These are phyloP conservation scores for Hymenotorrendiella dingleyae DNA, from an alignment of 2,329 filamentous ascomycete genomes.

Conservation along the genomic window DNA sequence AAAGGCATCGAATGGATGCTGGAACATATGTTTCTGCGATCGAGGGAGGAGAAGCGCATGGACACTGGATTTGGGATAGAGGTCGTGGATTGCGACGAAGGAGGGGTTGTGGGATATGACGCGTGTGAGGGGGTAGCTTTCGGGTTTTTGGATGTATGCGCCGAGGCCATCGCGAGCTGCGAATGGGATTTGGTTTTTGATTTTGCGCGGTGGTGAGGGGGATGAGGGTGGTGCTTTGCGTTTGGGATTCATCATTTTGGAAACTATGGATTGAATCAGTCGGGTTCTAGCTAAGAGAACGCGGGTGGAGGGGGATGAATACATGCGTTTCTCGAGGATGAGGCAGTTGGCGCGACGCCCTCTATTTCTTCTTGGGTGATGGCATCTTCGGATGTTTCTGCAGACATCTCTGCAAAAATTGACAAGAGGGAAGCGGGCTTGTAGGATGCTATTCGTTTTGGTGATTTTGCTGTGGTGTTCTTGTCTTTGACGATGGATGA, in stretches of 20 bases:
- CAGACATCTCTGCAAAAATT: no score
- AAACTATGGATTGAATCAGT: conserved; percentile 33
- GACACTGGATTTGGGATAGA: conserved; percentile 77
- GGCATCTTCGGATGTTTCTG: conserved; percentile 31
- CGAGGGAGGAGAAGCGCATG: conserved; percentile 88
- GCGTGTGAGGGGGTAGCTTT: conserved; percentile 48
- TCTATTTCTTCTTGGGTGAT: conserved; percentile 38
- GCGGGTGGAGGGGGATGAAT: conserved; percentile 10
- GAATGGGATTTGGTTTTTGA: conserved; percentile 25
- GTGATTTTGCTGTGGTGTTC: no score
- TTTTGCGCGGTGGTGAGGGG: conserved; percentile 9
- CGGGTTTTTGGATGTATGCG: conserved; percentile 59
- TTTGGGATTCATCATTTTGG: conserved; percentile 43
- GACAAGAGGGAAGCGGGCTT: no score
- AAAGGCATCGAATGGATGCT: conserved; percentile 75
- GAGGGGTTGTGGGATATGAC: conserved; percentile 62
- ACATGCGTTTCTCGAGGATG: conserved; percentile 40
- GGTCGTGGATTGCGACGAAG: conserved; percentile 74
- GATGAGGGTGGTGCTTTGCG: conserved; percentile 14
- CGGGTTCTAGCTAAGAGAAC: not conserved
- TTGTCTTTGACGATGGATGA: no score
- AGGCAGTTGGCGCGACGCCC: conserved; percentile 26
- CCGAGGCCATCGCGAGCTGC: conserved; percentile 55
- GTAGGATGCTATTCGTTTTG: no score
- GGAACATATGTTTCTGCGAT: conserved; percentile 48